Percentiles rank a stretch among this genome's conserved stretches.
phyloP scores from a whole-genome alignment of 805 yeast genomes.

The Yamadazyma takamatsuzukensis region DNA sequence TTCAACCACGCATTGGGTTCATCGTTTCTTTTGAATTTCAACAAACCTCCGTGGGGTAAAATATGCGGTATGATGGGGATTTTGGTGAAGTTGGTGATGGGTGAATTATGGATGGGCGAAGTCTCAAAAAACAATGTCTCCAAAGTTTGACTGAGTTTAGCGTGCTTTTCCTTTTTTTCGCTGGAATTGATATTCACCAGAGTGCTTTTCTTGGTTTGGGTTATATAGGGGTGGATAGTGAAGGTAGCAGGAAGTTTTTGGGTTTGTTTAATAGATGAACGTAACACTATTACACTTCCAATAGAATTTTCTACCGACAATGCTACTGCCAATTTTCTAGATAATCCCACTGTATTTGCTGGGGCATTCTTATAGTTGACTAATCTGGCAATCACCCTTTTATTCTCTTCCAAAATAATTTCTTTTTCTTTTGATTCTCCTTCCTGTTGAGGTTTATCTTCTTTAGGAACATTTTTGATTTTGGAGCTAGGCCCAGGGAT shows the following conservation, averaged over 20 bases:
- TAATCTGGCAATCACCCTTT: slow-evolving; percentile 49
- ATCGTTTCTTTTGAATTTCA: slow-evolving; percentile 47
- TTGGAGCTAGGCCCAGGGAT: slow-evolving; percentile 48
- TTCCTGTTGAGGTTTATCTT: slow-evolving; percentile 7
- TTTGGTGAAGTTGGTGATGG: slow-evolving; percentile 49
- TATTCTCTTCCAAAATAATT: slow-evolving; percentile 27
- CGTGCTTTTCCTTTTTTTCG: slow-evolving; percentile 25
- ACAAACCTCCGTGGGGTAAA: slow-evolving; percentile 58
- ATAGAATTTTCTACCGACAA: slow-evolving; percentile 46
- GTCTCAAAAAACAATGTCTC: slow-evolving; percentile 16
- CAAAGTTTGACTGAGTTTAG: slow-evolving; percentile 17
- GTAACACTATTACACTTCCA: slow-evolving; percentile 55
- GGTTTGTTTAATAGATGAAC: slow-evolving; percentile 38
- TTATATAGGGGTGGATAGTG: slow-evolving; percentile 52
- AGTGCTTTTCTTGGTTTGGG: slow-evolving; percentile 33
- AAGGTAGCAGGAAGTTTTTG: slow-evolving; percentile 37
- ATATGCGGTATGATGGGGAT: slow-evolving; percentile 47
- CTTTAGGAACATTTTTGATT: slow-evolving; percentile 13
- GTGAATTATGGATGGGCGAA: slow-evolving; percentile 21
- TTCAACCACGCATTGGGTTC: slow-evolving; percentile 43
- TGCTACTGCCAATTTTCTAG: slow-evolving; percentile 51
- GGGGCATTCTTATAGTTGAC: slow-evolving; percentile 32
- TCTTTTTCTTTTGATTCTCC: slow-evolving; percentile 3
- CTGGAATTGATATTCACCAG: slow-evolving; percentile 24
- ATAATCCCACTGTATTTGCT: slow-evolving; percentile 46